Conservation (phyloP, 2,329 filamentous ascomycete species). For the Pseudocercospora fijiensis region DNA sequence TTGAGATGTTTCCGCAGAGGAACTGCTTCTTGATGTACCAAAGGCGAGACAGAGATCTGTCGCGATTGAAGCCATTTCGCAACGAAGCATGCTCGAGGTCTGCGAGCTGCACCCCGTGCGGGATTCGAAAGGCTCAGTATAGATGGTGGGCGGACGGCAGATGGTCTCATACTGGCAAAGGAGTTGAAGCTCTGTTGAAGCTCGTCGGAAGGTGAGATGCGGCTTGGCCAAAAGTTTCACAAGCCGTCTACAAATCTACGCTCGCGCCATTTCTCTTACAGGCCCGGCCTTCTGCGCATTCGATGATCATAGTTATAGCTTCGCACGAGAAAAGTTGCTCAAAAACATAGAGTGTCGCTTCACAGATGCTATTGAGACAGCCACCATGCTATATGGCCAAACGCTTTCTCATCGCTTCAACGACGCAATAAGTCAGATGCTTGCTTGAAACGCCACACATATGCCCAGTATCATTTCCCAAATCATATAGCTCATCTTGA, state of each 20-base stretch:
- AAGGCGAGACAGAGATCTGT: slow-evolving; percentile 24
- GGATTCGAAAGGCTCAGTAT: slow-evolving; percentile 1
- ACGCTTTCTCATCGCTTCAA: neutral
- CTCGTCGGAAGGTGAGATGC: neutral
- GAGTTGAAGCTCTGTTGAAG: neutral
- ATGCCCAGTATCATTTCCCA: neutral
- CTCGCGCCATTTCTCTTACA: neutral
- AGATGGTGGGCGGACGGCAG: neutral
- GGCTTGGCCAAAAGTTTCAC: neutral
- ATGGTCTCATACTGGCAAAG: slow-evolving; percentile 10
- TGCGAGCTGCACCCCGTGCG: neutral
- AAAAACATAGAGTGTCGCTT: neutral
- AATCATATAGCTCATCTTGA: neutral
- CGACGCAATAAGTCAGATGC: neutral
- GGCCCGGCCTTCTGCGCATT: too few relatives aligned
- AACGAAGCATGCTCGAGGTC: slow-evolving; percentile 32
- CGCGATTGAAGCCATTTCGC: slow-evolving; percentile 35
- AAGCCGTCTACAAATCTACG: neutral
- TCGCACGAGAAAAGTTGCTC: neutral
- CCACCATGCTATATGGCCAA: neutral
- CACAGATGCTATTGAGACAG: neutral
- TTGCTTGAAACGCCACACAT: neutral
- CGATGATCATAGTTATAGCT: neutral
- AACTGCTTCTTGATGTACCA: slow-evolving; percentile 30
- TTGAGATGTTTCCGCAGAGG: slow-evolving; percentile 45